These are phyloP conservation scores for Penicillium janthinellum DNA, from an alignment of 2,329 filamentous ascomycete species.

Conservation along the genomic window DNA sequence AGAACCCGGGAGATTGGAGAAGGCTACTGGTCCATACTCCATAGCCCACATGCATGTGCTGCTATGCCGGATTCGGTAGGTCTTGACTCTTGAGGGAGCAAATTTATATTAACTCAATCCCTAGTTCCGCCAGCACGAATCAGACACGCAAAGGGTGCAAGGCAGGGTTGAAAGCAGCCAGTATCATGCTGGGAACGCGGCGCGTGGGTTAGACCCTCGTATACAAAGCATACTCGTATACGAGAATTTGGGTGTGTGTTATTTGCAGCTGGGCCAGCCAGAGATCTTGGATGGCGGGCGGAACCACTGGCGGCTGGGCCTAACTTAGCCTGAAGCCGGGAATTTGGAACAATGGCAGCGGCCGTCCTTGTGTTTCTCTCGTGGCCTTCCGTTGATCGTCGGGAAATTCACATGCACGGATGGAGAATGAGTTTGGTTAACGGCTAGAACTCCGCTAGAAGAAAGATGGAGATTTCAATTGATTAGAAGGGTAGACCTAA, in stretches of 20 bases:
- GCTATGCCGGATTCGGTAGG: constrained; percentile 11
- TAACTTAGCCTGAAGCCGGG: background rate
- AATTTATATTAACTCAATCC: background rate
- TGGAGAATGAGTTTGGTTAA: background rate
- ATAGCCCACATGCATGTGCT: constrained; percentile 14
- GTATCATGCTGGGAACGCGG: background rate
- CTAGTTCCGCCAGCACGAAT: background rate
- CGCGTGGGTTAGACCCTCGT: background rate
- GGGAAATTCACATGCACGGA: background rate
- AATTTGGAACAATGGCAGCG: background rate
- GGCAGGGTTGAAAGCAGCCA: background rate
- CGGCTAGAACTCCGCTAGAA: background rate
- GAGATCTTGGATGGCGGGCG: no score
- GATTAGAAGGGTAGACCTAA: background rate
- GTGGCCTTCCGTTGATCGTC: background rate
- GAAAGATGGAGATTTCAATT: constrained; percentile 2
- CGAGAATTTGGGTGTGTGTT: background rate
- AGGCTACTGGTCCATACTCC: constrained; percentile 11
- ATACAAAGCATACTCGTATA: background rate
- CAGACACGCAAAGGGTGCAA: background rate
- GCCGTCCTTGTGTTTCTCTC: background rate
- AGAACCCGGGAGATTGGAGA: constrained; percentile 12
- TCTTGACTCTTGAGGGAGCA: constrained; percentile 9
- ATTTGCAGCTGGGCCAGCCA: background rate
- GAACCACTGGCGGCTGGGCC: no score